A percentile compares a stretch with the other conserved stretches of the same genome.
Conservation (phyloP, 2,329 filamentous ascomycete species). For the Aspergillus transmontanensis region DNA sequence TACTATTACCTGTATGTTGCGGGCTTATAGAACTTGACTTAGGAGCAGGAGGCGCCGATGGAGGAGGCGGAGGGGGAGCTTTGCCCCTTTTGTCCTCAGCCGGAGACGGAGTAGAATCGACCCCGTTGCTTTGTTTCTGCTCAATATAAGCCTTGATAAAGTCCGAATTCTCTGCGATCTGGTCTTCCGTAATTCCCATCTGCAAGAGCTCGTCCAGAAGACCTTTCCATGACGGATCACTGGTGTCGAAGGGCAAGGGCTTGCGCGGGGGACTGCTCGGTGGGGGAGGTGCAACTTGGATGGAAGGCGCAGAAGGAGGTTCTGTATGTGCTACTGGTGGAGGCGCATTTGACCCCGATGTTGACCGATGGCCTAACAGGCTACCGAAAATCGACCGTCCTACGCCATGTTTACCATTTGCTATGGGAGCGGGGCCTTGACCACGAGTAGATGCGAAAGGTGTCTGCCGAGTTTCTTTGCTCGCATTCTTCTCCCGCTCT, state of each 20-base stretch:
- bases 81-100: conserved; percentile 52
- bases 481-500: conserved; percentile 92
- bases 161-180: conserved; percentile 67
- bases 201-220: conserved; percentile 62
- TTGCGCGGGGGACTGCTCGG: conserved; percentile 36
- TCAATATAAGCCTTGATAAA: conserved; percentile 71
- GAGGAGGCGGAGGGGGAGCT: conserved; percentile 65
- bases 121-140: conserved; percentile 60
- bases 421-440: conserved; percentile 46
- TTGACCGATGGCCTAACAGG: conserved; percentile 54
- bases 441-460: conserved; percentile 64
- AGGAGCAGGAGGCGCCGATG: conserved; percentile 50
- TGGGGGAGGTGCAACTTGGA: conserved; percentile 37
- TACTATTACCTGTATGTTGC: conserved; percentile 61
- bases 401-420: conserved; percentile 47
- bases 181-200: conserved; percentile 70
- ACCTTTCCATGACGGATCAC: conserved; percentile 64
- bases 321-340: conserved; percentile 27
- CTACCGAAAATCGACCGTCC: conserved; percentile 56
- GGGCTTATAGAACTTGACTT: conserved; percentile 56
- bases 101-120: conserved; percentile 41
- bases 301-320: conserved; percentile 28
- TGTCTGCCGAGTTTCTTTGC: conserved; percentile 78
- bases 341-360: conserved; percentile 40
- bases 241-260: conserved; percentile 58